These are phyloP conservation scores for Fonsecaea monophora DNA, from an alignment of 2,329 filamentous ascomycete species.

Conservation along the genomic window DNA sequence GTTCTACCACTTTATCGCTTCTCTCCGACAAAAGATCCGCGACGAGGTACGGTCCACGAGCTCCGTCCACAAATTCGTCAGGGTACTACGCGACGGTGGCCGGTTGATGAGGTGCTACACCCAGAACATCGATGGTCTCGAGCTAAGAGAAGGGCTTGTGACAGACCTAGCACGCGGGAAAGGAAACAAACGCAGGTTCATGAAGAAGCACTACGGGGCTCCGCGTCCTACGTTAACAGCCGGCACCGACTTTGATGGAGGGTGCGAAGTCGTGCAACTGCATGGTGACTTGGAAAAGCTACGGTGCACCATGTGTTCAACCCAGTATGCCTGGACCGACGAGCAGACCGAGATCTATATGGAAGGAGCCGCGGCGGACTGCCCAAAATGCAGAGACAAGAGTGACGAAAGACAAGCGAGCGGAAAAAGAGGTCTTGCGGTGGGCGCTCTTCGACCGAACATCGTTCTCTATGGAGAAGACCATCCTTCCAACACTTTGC, in stretches of 20 bases:
- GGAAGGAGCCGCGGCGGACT: slow-evolving; percentile 70
- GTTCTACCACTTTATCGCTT: slow-evolving; percentile 75
- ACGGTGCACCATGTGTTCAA: slow-evolving; percentile 59
- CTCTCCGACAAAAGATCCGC: slow-evolving; percentile 68
- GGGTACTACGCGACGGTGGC: slow-evolving; percentile 69
- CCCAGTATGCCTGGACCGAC: slow-evolving; percentile 50
- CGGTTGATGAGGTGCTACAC: slow-evolving; percentile 76
- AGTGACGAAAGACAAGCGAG: slow-evolving; percentile 67
- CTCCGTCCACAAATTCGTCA: slow-evolving; percentile 71
- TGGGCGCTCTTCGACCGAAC: slow-evolving; percentile 73
- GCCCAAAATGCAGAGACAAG: slow-evolving; percentile 68
- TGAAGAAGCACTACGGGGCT: slow-evolving; percentile 50
- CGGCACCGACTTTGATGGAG: slow-evolving; percentile 45
- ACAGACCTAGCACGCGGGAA: slow-evolving; percentile 68
- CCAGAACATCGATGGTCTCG: slow-evolving; percentile 76
- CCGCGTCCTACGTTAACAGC: slow-evolving; percentile 34
- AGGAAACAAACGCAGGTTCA: slow-evolving; percentile 67
- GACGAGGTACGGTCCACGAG: slow-evolving; percentile 66
- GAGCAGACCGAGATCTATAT: slow-evolving; percentile 58
- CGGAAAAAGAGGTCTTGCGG: slow-evolving; percentile 70
- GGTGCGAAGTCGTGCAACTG: slow-evolving; percentile 65
- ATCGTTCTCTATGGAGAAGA: slow-evolving; percentile 78
- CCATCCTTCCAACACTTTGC: slow-evolving; percentile 71
- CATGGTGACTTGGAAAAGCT: slow-evolving; percentile 72
- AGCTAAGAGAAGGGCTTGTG: slow-evolving; percentile 71